These are phyloP conservation scores for Cadophora sp. DNA, from an alignment of 2,329 filamentous ascomycete species.

Conservation along the genomic window DNA sequence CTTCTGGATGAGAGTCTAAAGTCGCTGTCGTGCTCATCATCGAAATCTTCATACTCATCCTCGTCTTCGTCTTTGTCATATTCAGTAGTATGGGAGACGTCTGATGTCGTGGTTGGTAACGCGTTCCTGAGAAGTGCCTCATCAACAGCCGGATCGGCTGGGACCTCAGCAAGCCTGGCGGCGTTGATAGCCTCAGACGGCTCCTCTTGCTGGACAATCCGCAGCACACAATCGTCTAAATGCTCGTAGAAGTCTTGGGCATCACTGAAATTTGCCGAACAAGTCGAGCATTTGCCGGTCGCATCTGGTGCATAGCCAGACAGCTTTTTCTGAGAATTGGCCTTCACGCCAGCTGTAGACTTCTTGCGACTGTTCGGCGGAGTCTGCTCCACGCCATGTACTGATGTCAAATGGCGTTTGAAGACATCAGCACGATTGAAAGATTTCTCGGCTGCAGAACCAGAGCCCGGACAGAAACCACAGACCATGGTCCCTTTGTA, in stretches of 20 bases:
- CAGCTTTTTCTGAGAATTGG: conserved; percentile 56
- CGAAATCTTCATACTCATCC: conserved; percentile 62
- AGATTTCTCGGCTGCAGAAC: conserved; percentile 87
- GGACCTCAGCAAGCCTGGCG: conserved; percentile 68
- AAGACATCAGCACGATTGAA: conserved; percentile 98
- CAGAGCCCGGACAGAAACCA: conserved; percentile 90
- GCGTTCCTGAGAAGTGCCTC: conserved; percentile 69
- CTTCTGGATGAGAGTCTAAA: conserved; percentile 52
- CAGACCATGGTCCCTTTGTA: conserved; percentile 99
- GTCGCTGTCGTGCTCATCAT: conserved; percentile 53
- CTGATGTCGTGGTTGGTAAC: conserved; percentile 47
- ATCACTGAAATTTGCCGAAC: conserved; percentile 80
- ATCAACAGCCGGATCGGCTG: conserved; percentile 66
- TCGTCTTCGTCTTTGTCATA: conserved; percentile 35
- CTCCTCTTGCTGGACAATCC: conserved; percentile 75
- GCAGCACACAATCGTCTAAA: conserved; percentile 77
- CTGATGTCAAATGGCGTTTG: conserved; percentile 91
- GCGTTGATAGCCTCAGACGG: conserved; percentile 73
- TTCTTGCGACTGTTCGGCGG: conserved; percentile 88
- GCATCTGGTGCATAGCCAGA: conserved; percentile 76
- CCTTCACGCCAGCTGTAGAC: conserved; percentile 46
- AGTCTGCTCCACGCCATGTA: conserved; percentile 93
- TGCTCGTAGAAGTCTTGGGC: conserved; percentile 98
- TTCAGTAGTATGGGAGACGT: conserved; percentile 47
- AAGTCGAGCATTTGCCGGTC: conserved; percentile 90